A percentile compares a stretch with the other conserved stretches of the same genome.
These are phyloP conservation scores for Aegilops longissima DNA, from an alignment of 176 grass and related monocot genomes.

Conservation along the genomic window DNA sequence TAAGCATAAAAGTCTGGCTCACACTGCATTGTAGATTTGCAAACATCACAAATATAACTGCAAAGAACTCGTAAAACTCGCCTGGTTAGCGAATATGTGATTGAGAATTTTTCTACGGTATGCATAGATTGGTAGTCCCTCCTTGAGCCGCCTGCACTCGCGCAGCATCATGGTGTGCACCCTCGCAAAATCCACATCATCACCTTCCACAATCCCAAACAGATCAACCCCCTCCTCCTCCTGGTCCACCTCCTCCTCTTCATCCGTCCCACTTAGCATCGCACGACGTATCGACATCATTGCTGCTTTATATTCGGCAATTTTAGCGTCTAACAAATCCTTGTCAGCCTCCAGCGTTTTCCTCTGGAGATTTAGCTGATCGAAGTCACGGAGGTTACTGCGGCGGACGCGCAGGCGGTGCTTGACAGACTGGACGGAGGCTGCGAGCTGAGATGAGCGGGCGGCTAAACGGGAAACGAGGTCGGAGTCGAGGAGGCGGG, in stretches of 20 bases:
- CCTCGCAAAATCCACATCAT: conserved; percentile 49
- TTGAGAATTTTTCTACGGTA: conserved; percentile 53
- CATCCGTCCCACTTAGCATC: conserved; percentile 22
- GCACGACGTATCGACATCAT: conserved; percentile 44
- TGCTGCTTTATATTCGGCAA: conserved; percentile 49
- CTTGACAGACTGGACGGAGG: conserved; percentile 36
- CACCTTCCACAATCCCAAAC: conserved; percentile 37
- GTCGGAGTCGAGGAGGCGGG: conserved; percentile 40
- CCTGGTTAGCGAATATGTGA: conserved; percentile 68
- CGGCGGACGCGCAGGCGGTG: neutral
- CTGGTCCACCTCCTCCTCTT: neutral
- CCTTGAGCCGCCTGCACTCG: conserved; percentile 79
- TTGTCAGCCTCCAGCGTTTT: conserved; percentile 50
- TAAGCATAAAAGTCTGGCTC: conserved; percentile 10
- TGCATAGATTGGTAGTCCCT: conserved; percentile 78
- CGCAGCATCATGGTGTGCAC: conserved; percentile 57
- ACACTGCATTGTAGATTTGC: neutral
- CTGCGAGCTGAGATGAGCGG: conserved; percentile 19
- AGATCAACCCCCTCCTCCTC: conserved; percentile 36
- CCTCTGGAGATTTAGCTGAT: conserved; percentile 38
- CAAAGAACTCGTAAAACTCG: conserved; percentile 13
- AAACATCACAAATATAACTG: conserved; percentile 19
- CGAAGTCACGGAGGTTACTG: conserved; percentile 25
- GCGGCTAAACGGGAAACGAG: conserved; percentile 27
- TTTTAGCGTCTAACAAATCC: conserved; percentile 40